Percentiles rank a stretch among this genome's conserved stretches.
phyloP scores from a whole-genome alignment of 1,139 yeast genomes.

The Yamadazyma kanchanaburiensis region DNA sequence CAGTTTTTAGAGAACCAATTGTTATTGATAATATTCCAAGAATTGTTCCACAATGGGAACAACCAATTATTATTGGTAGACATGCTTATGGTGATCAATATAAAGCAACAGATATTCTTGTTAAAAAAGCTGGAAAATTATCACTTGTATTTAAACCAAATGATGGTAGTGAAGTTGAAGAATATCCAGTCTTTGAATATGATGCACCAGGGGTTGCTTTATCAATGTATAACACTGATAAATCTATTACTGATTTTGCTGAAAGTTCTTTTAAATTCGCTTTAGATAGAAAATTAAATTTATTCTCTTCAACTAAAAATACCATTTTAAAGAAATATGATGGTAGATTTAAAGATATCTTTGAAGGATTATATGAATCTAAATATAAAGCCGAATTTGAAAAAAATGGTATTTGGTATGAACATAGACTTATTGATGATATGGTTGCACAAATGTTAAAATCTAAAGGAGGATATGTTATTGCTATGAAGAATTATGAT shows the following conservation, averaged over 20 bases:
- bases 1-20: slow-evolving; percentile 82
- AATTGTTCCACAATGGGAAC: slow-evolving; percentile 73
- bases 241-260: slow-evolving; percentile 75
- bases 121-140: slow-evolving; percentile 66
- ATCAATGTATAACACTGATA: slow-evolving; percentile 82
- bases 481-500: slow-evolving; percentile 82
- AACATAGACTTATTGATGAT: slow-evolving; percentile 80
- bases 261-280: slow-evolving; percentile 78
- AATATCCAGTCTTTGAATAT: slow-evolving; percentile 46
- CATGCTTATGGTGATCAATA: slow-evolving; percentile 87
- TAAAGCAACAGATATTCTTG: slow-evolving; percentile 71
- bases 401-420: slow-evolving; percentile 68
- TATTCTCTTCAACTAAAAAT: slow-evolving; percentile 74
- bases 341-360: slow-evolving; percentile 78
- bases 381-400: slow-evolving; percentile 60
- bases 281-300: slow-evolving; percentile 57
- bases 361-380: slow-evolving; percentile 60
- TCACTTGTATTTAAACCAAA: slow-evolving; percentile 63
- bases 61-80: slow-evolving; percentile 82
- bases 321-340: slow-evolving; percentile 80
- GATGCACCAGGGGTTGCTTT: slow-evolving; percentile 69
- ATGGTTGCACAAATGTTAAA: slow-evolving; percentile 90
- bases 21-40: slow-evolving; percentile 75
- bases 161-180: slow-evolving; percentile 51
- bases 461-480: slow-evolving; percentile 78